Percentiles rank a stretch among this genome's conserved stretches.
Conservation (phyloP, 176 grass and related monocot species). For the Pharus latifolius region DNA sequence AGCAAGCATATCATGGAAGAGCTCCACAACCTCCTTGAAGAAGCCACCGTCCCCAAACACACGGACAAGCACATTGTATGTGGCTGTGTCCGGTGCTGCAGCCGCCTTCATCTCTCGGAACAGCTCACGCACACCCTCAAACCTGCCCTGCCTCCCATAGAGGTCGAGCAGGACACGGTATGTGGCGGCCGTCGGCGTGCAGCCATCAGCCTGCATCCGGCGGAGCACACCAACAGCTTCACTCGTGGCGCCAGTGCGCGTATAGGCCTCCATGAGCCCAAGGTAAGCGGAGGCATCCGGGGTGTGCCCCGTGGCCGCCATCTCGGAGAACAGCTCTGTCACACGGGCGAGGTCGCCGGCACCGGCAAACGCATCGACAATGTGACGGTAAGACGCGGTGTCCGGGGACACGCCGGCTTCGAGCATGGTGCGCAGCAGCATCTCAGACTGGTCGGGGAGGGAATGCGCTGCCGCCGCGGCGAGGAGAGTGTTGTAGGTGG, state of each 20-base stretch:
- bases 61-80: constrained; percentile 82
- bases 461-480: constrained; percentile 47
- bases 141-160: constrained; percentile 61
- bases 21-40: constrained; percentile 87
- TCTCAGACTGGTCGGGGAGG: constrained; percentile 73
- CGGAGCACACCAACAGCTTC: constrained; percentile 65
- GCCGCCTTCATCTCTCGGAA: constrained; percentile 86
- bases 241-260: constrained; percentile 37
- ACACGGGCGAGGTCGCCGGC: constrained; percentile 42
- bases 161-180: constrained; percentile 84
- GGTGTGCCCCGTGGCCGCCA: constrained; percentile 45
- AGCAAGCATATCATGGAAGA: constrained; percentile 73
- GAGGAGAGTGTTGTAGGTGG: constrained; percentile 92
- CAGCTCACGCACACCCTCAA: constrained; percentile 77
- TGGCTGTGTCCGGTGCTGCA: constrained; percentile 63
- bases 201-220: constrained; percentile 84
- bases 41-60: constrained; percentile 85
- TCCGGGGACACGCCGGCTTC: constrained; percentile 71
- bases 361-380: constrained; percentile 58
- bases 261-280: constrained; percentile 75
- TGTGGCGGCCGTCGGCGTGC: constrained; percentile 49
- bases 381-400: constrained; percentile 45
- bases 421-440: constrained; percentile 82
- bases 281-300: constrained; percentile 62
- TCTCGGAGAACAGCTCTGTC: constrained; percentile 56